These are phyloP conservation scores for Aspergillus sp. DNA, from an alignment of 2,329 filamentous ascomycete species.

Conservation along the genomic window DNA sequence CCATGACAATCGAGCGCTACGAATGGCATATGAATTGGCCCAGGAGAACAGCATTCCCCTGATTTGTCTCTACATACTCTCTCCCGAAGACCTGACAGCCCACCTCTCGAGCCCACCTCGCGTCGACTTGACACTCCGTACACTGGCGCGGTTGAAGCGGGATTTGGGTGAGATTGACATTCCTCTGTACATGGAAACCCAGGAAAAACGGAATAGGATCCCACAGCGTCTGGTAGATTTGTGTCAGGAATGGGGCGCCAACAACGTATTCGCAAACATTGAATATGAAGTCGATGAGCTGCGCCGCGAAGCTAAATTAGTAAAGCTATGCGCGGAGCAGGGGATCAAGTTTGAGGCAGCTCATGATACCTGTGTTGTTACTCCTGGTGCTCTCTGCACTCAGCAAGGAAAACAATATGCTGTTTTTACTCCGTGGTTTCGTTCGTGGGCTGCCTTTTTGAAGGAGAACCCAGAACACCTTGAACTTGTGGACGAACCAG, in stretches of 20 bases:
- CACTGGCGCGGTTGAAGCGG: conserved; percentile 58
- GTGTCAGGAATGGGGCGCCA: conserved; percentile 66
- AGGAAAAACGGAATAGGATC: conserved; percentile 61
- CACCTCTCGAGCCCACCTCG: conserved; percentile 68
- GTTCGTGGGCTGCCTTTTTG: conserved; percentile 68
- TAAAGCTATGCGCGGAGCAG: conserved; percentile 55
- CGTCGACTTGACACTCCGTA: conserved; percentile 77
- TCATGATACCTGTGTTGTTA: conserved; percentile 79
- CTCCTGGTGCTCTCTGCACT: conserved; percentile 63
- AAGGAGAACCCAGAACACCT: conserved; percentile 66
- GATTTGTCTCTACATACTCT: conserved; percentile 72
- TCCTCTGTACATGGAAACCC: conserved; percentile 70
- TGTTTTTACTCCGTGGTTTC: conserved; percentile 80
- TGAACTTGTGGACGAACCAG: conserved; percentile 55
- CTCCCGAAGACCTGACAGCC: conserved; percentile 78
- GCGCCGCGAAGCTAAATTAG: conserved; percentile 66
- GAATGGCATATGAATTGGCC: conserved; percentile 62
- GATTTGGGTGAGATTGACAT: conserved; percentile 70
- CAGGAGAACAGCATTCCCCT: conserved; percentile 65
- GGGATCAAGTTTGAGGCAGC: conserved; percentile 66
- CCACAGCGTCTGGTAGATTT: conserved; percentile 59
- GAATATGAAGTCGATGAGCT: conserved; percentile 93
- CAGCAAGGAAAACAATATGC: conserved; percentile 74
- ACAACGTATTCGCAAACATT: conserved; percentile 74
- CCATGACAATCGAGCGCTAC: conserved; percentile 68